phyloP scores from a whole-genome alignment of 345 rosid species.

The Pseudoturritis turrita region DNA sequence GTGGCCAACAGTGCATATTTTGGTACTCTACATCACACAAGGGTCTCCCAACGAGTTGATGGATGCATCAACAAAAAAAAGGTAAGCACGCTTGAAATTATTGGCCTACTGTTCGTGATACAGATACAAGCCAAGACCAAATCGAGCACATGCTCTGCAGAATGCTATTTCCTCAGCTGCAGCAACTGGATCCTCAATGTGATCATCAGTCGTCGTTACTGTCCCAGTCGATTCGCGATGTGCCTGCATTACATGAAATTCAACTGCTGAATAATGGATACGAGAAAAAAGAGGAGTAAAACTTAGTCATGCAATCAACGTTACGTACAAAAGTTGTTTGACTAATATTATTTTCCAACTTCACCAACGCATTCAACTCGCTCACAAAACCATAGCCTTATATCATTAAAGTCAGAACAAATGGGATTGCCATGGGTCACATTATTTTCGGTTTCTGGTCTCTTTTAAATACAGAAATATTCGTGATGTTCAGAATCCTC shows the following conservation, averaged over 20 bases:
- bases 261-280: neutral
- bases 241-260: constrained; percentile 46
- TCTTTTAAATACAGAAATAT: neutral
- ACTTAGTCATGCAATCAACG: neutral
- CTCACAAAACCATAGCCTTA: neutral
- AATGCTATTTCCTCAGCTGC: constrained; percentile 96
- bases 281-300: neutral
- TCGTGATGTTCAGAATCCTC: neutral
- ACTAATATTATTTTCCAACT: too few species aligned
- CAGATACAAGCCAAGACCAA: constrained; percentile 91
- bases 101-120: constrained; percentile 64
- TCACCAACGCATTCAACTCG: too few species aligned
- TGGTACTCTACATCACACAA: neutral
- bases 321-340: neutral
- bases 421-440: neutral
- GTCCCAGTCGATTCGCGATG: constrained; percentile 94
- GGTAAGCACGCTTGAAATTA: neutral
- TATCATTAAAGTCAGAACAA: neutral
- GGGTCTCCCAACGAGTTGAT: neutral
- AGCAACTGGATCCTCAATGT: constrained; percentile 62
- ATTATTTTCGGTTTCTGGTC: neutral
- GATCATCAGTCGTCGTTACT: constrained; percentile 40
- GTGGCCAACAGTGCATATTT: neutral
- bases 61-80: neutral
- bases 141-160: constrained; percentile 93